These are phyloP conservation scores for Colletotrichum tanaceti DNA, from an alignment of 2,329 filamentous ascomycete genomes.

Conservation along the genomic window DNA sequence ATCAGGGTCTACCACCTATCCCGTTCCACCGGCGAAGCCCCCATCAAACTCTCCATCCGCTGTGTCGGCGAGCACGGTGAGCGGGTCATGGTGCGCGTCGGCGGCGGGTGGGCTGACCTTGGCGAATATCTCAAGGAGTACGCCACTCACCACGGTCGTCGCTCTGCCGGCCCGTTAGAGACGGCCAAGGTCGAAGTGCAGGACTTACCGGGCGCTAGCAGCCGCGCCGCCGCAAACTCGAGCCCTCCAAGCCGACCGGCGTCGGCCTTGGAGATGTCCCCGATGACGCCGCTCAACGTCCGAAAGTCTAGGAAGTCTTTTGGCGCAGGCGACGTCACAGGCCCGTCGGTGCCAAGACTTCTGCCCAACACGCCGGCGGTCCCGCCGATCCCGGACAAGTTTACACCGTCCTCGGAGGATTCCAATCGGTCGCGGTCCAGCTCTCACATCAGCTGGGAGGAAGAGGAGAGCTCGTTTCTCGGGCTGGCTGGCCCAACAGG, in stretches of 20 bases:
- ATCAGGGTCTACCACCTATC: conserved; percentile 95
- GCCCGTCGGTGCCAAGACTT: conserved; percentile 43
- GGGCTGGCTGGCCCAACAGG: conserved; percentile 78
- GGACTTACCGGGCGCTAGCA: conserved; percentile 54
- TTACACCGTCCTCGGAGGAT: conserved; percentile 58
- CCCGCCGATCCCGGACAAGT: conserved; percentile 47
- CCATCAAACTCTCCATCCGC: conserved; percentile 94
- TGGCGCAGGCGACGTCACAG: conserved; percentile 48
- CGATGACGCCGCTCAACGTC: conserved; percentile 63
- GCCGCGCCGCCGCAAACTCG: conserved; percentile 44
- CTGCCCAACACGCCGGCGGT: conserved; percentile 58
- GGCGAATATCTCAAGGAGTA: conserved; percentile 96
- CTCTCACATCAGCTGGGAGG: conserved; percentile 67
- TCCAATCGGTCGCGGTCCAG: conserved; percentile 63
- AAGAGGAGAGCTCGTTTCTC: conserved; percentile 69
- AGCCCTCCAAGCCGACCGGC: conserved; percentile 52
- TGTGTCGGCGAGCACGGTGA: conserved; percentile 91
- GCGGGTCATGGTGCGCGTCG: conserved; percentile 96
- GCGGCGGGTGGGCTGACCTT: conserved; percentile 97
- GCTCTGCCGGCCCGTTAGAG: conserved; percentile 59
- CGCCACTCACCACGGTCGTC: conserved; percentile 88
- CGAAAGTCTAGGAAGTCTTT: conserved; percentile 65
- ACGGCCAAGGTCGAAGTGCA: conserved; percentile 68
- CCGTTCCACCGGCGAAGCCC: conserved; percentile 82
- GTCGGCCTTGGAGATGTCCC: conserved; percentile 52